Percentiles rank a stretch among this genome's conserved stretches.
phyloP scores from a whole-genome alignment of 371 early-diverging fungal genomes.

The Rhizopus arrhizus region DNA sequence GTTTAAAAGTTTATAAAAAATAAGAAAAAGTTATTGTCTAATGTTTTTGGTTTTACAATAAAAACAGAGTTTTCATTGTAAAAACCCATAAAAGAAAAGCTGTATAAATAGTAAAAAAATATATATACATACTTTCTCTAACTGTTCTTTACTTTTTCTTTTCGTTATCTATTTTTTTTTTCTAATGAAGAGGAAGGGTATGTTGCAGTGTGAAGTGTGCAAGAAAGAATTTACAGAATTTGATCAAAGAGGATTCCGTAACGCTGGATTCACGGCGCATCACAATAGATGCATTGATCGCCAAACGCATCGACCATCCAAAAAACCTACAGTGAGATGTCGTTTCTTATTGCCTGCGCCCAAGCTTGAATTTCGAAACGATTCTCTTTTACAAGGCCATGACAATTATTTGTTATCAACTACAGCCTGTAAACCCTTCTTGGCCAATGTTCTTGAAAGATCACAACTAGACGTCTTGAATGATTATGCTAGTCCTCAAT shows the following conservation, averaged over 20 bases:
- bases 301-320: not conserved
- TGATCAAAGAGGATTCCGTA: conserved; percentile 49
- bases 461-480: too few species aligned
- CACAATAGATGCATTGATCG: conserved; percentile 38
- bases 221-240: conserved; percentile 35
- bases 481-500: too few species aligned
- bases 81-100: too few species aligned
- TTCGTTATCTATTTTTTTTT: not conserved
- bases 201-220: conserved; percentile 32
- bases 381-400: too few species aligned
- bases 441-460: too few species aligned
- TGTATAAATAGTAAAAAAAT: not conserved
- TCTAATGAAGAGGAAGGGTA: not conserved
- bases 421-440: too few species aligned
- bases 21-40: too few species aligned
- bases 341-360: not conserved
- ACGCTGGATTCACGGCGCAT: conserved; percentile 46
- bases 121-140: not conserved
- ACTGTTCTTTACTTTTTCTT: not conserved
- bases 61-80: too few species aligned
- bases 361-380: not conserved
- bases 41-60: too few species aligned
- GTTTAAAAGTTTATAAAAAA: not conserved
- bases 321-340: not conserved
- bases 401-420: too few species aligned